These are phyloP conservation scores for Colletotrichum abscissum DNA, from an alignment of 2,329 filamentous ascomycete species.

Conservation along the genomic window DNA sequence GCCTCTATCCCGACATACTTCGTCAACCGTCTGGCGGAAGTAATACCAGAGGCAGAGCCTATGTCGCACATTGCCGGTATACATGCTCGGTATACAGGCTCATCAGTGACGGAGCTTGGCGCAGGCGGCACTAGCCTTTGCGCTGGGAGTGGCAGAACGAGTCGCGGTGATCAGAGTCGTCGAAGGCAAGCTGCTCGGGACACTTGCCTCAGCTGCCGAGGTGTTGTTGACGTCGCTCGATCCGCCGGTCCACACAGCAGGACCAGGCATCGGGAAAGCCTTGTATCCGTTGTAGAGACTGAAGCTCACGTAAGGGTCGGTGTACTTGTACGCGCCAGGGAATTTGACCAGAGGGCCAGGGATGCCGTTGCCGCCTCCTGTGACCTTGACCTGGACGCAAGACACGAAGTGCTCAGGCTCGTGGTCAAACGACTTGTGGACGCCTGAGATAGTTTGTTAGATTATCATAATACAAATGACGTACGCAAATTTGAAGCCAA, in stretches of 20 bases:
- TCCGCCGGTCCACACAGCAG: conserved; percentile 20
- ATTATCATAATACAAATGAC: background rate
- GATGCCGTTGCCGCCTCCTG: conserved; percentile 35
- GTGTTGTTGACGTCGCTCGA: background rate
- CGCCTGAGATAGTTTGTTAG: background rate
- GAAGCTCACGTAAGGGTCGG: conserved; percentile 39
- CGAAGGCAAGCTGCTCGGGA: background rate
- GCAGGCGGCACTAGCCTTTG: background rate
- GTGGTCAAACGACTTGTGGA: conserved; percentile 40
- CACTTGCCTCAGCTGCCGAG: background rate
- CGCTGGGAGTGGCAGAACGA: background rate
- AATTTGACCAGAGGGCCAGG: conserved; percentile 42
- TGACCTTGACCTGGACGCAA: conserved; percentile 39
- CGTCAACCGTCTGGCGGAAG: background rate
- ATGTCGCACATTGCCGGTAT: too few relatives aligned
- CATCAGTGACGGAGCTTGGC: background rate
- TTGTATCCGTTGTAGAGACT: conserved; percentile 39
- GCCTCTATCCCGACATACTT: background rate
- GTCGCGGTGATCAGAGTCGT: background rate
- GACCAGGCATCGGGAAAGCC: conserved; percentile 22
- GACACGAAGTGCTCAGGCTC: conserved; percentile 38
- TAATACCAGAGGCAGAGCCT: background rate
- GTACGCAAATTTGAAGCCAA: background rate
- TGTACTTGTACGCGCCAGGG: conserved; percentile 43
- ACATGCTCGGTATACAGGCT: too few relatives aligned